Conservation (phyloP, 192 early-diverging fungal species). For the Entomortierella chlamydospora region DNA sequence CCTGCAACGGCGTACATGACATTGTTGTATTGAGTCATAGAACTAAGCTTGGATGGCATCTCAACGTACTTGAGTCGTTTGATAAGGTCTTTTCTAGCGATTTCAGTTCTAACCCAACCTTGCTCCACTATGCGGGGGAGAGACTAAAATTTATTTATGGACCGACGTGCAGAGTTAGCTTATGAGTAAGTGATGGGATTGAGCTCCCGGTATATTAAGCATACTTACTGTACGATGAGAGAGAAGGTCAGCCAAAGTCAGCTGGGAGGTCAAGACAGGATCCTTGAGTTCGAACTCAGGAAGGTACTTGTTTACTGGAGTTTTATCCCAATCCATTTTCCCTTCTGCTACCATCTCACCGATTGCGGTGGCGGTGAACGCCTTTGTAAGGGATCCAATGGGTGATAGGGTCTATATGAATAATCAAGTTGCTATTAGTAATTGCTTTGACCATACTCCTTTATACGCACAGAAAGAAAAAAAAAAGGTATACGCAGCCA, state of each 20-base stretch:
- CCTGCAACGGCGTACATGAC: conserved; percentile 19
- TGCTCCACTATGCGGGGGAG: neutral
- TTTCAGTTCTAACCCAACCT: too few relatives aligned
- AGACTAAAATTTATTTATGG: too few relatives aligned
- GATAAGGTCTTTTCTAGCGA: conserved; percentile 1
- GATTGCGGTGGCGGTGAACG: conserved; percentile 19
- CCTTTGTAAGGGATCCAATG: conserved; percentile 30
- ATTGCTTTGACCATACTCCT: too few relatives aligned
- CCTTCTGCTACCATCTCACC: conserved; percentile 37
- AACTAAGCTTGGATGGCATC: neutral
- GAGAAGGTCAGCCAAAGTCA: conserved; percentile 22
- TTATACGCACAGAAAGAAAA: too few relatives aligned
- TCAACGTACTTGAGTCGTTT: conserved; percentile 10
- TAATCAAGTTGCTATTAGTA: too few relatives aligned
- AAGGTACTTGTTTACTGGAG: conserved; percentile 15
- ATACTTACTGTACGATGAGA: conserved; percentile 42
- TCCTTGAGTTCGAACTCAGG: conserved; percentile 15
- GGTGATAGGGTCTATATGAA: conserved; percentile 26
- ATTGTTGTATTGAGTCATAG: conserved; percentile 9
- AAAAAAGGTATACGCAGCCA: neutral
- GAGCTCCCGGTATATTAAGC: too few relatives aligned
- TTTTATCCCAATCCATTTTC: conserved; percentile 32
- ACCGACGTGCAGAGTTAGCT: too few relatives aligned
- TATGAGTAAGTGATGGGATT: too few relatives aligned
- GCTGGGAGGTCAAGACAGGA: conserved; percentile 20